A percentile compares a stretch with the other conserved stretches of the same genome.
phyloP scores from a whole-genome alignment of 2,329 filamentous ascomycete species.

The Bipolaris victoriae region DNA sequence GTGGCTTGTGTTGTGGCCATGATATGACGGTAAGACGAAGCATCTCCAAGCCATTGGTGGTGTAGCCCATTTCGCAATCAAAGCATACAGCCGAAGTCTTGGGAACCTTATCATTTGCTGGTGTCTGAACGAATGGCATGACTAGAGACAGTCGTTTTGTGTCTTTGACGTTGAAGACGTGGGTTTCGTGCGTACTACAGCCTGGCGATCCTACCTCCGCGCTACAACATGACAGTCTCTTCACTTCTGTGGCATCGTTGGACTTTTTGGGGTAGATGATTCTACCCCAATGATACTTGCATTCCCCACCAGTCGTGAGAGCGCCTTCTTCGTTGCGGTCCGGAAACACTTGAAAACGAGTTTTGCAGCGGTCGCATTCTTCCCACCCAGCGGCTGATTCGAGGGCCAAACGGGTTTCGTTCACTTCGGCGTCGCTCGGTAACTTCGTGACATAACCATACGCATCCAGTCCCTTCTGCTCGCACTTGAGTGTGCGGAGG shows the following conservation, averaged over 20 bases:
- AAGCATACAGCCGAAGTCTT: conserved; percentile 73
- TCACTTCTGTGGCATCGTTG: conserved; percentile 61
- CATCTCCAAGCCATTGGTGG: conserved; percentile 83
- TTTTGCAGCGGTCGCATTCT: conserved; percentile 82
- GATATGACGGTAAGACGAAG: conserved; percentile 86
- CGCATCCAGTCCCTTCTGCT: conserved; percentile 66
- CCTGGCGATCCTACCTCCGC: conserved; percentile 77
- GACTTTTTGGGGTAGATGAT: conserved; percentile 59
- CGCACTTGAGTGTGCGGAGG: conserved; percentile 62
- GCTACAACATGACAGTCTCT: conserved; percentile 79
- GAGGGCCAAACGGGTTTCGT: conserved; percentile 68
- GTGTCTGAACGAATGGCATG: conserved; percentile 81
- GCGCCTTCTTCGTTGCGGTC: conserved; percentile 78
- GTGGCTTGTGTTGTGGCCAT: conserved; percentile 77
- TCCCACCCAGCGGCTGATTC: conserved; percentile 78
- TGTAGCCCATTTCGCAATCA: conserved; percentile 98
- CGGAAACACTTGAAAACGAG: conserved; percentile 90
- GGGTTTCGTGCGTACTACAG: conserved; percentile 72
- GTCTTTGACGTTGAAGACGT: conserved; percentile 87
- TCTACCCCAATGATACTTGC: conserved; percentile 81
- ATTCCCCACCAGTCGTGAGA: conserved; percentile 77
- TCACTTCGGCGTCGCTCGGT: conserved; percentile 71
- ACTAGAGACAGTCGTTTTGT: conserved; percentile 76
- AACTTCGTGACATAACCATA: conserved; percentile 76
- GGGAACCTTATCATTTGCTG: conserved; percentile 61